phyloP scores from a whole-genome alignment of 2,329 filamentous ascomycete species.

The Aspergillus glaucus region DNA sequence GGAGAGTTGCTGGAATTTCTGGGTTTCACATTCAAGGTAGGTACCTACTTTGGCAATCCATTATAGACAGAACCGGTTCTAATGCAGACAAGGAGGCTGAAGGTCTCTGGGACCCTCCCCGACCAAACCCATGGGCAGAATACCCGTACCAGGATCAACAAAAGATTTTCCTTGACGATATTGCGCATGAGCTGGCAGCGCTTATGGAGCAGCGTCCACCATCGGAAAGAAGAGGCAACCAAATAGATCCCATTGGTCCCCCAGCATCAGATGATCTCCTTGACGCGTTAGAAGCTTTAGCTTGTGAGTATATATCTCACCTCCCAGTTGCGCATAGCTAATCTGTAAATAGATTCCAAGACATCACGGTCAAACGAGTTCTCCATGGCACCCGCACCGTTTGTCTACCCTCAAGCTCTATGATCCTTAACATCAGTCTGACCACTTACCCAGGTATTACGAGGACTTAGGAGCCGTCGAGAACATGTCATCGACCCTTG shows the following conservation, averaged over 20 bases:
- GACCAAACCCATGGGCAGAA: conserved; percentile 25
- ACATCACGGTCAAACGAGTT: conserved; percentile 23
- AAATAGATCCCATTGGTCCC: conserved; percentile 24
- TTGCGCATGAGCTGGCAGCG: conserved; percentile 51
- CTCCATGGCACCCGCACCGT: conserved; percentile 27
- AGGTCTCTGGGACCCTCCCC: conserved; percentile 40
- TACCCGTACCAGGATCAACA: conserved; percentile 35
- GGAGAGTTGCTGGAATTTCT: conserved; percentile 51
- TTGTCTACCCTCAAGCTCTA: conserved; percentile 11
- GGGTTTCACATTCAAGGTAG: conserved; percentile 48
- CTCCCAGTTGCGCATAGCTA: conserved; percentile 3
- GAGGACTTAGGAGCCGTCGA: conserved; percentile 57
- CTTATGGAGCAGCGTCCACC: conserved; percentile 43
- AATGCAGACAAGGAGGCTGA: conserved; percentile 21
- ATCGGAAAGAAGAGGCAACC: conserved; percentile 31
- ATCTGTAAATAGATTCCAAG: conserved; percentile 22
- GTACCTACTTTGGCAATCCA: conserved; percentile 9
- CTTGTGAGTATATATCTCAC: conserved; percentile 23
- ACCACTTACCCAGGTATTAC: conserved; percentile 41
- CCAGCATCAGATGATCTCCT: conserved; percentile 37
- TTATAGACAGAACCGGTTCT: not conserved
- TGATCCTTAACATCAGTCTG: not conserved
- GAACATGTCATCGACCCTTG: conserved; percentile 57
- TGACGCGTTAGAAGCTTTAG: conserved; percentile 25
- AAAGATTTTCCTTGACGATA: conserved; percentile 52